Evolutionary conservation across 163 green algal genomes (phyloP), one percentile per base, ranked within the genome.

Genomic region (Trebouxia gelatinosa): DNA sequence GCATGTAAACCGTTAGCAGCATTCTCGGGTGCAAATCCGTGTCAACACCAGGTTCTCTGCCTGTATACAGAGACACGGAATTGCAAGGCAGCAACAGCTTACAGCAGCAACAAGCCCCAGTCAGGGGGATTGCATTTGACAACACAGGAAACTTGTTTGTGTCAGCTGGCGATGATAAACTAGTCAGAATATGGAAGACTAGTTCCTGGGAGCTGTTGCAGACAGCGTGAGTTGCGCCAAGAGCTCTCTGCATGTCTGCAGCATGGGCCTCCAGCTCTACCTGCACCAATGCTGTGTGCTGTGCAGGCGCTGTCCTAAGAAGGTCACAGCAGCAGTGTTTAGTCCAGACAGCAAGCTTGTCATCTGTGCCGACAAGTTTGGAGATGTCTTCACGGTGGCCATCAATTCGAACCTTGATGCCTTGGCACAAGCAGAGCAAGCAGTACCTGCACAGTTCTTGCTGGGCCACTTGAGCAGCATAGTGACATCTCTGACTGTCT

Each of bases 361-460:
- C 21, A 62, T 94, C 7, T 87, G 89, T 43, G 85, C 83, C 17
- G 89, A 94, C 74, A 92, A 93, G 72, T 94, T 93, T 83, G 90
- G 90, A 0, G 90, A 94, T 54, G 83, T 94, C 23, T 48, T 64
- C 4, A 76, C 40, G 62, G 75, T n/a, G n/a, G n/a, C n/a, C n/a
- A n/a, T n/a, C n/a, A n/a, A n/a, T n/a, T n/a, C n/a, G n/a, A 72
- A 43, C 50, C 61, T 37, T 62, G 70, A 75, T 28, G 48, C 19
- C 48, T 19, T 1, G 1, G 26, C 48, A 23, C 48, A 59, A 23
- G 48, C 19, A 19, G 26, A 3, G 48, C 48, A 3, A 31, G 68
- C 68, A 39, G 31, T 17, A 2, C 68, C 68, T 34, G 26, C 23
- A 19, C 48, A 59, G 48, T 37, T 89, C 59, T 71, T 94, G 75